phyloP scores from a whole-genome alignment of 179 eudicot genomes.

The Beta lomatogona region DNA sequence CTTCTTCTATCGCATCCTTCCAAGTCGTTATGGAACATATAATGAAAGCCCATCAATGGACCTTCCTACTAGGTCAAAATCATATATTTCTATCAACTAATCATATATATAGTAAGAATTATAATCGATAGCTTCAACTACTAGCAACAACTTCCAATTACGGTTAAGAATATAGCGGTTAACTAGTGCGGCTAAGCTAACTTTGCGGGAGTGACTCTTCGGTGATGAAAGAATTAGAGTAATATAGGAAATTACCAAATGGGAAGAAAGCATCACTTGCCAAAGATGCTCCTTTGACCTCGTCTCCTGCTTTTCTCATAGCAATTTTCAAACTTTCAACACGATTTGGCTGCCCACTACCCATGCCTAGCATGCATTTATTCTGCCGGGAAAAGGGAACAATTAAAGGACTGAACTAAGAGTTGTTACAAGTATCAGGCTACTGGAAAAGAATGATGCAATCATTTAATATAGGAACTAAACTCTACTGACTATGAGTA shows the following conservation, averaged over 20 bases:
- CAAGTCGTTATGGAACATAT: conserved; percentile 54
- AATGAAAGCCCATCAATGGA: neutral
- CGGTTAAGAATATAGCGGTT: neutral
- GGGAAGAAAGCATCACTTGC: conserved; percentile 99
- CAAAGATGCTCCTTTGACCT: conserved; percentile 91
- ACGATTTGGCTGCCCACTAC: conserved; percentile 98
- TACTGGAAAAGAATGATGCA: no score
- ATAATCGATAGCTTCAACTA: no score
- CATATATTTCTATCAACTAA: no score
- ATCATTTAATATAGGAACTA: no score
- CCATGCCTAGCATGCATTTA: conserved; percentile 95
- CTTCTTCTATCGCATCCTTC: conserved; percentile 97
- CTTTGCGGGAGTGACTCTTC: neutral
- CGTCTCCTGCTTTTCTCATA: conserved; percentile 83
- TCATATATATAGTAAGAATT: no score
- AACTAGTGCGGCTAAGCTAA: neutral
- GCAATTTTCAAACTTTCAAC: conserved; percentile 93
- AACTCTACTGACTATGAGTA: no score
- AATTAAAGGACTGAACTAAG: neutral
- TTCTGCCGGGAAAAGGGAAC: conserved; percentile 44
- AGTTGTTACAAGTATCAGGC: neutral
- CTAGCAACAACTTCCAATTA: neutral
- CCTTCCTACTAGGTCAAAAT: neutral
- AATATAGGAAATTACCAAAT: conserved; percentile 58
- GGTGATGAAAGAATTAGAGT: neutral